A percentile compares a stretch with the other conserved stretches of the same genome.
These are phyloP conservation scores for Penicillium lagena DNA, from an alignment of 495 filamentous ascomycete species.

Conservation along the genomic window DNA sequence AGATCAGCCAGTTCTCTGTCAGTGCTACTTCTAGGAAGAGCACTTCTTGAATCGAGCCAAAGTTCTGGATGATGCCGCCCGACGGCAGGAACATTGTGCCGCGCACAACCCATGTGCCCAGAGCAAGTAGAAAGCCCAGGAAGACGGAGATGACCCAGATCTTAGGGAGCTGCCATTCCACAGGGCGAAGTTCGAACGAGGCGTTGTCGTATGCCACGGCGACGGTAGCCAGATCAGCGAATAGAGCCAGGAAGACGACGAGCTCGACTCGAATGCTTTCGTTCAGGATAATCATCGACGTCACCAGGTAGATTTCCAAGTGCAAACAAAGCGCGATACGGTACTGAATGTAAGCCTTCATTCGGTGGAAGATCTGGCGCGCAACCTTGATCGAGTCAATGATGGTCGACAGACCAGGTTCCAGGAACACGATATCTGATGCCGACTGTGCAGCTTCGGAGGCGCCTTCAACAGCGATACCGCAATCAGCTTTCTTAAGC, in stretches of 20 bases:
- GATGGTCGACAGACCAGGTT: conserved; percentile 67
- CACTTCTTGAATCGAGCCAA: conserved; percentile 62
- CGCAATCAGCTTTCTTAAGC: conserved; percentile 85
- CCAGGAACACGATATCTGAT: conserved; percentile 70
- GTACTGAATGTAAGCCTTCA: conserved; percentile 76
- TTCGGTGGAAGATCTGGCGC: conserved; percentile 71
- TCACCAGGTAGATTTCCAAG: conserved; percentile 67
- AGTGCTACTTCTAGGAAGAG: conserved; percentile 66
- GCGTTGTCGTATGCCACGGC: conserved; percentile 71
- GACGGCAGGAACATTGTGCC: conserved; percentile 58
- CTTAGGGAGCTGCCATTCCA: conserved; percentile 72
- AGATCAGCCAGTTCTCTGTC: conserved; percentile 74
- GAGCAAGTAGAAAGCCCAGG: conserved; percentile 56
- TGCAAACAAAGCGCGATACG: conserved; percentile 71
- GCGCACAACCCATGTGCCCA: conserved; percentile 64
- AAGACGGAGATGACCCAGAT: conserved; percentile 68
- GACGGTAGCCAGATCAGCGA: conserved; percentile 69
- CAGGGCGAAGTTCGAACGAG: conserved; percentile 60
- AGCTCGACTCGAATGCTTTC: conserved; percentile 61
- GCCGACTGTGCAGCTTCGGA: conserved; percentile 69
- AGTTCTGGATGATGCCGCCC: conserved; percentile 65
- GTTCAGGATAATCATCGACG: conserved; percentile 67
- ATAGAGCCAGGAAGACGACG: conserved; percentile 67
- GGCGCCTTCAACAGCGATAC: conserved; percentile 68
- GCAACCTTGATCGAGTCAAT: conserved; percentile 71